A percentile compares a stretch with the other conserved stretches of the same genome.
Conservation (phyloP, 768 basidiomycete genomes). For the Leucocoprinus birnbaumii region DNA sequence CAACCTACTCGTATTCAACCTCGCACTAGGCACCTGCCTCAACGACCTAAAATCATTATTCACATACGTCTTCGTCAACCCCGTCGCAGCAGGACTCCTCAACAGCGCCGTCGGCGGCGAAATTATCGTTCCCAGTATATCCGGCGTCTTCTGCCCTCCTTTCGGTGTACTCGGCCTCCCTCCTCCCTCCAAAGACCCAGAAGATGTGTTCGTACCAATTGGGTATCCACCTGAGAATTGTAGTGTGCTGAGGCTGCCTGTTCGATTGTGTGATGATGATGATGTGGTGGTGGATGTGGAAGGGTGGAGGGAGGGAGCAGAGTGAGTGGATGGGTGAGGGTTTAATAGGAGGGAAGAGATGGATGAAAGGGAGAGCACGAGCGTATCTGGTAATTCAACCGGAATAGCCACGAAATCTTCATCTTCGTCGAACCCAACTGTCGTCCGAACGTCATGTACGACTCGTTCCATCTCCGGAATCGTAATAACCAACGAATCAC, state of each 20-base stretch:
- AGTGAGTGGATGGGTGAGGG: neutral
- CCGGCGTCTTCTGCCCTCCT: slow-evolving; percentile 43
- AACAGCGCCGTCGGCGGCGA: slow-evolving; percentile 71
- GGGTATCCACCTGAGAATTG: neutral
- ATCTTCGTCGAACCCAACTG: slow-evolving; percentile 39
- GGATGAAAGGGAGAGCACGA: slow-evolving; percentile 33
- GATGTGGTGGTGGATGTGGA: too few relatives aligned
- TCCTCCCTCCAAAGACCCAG: too few relatives aligned
- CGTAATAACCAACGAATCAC: slow-evolving; percentile 28
- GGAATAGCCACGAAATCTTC: slow-evolving; percentile 26
- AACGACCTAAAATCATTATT: slow-evolving; percentile 83
- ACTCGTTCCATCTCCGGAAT: slow-evolving; percentile 20
- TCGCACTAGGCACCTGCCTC: slow-evolving; percentile 61
- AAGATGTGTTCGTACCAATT: too few relatives aligned
- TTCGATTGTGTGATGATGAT: neutral
- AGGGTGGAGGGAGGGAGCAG: neutral
- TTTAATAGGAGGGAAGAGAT: neutral
- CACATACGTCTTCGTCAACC: slow-evolving; percentile 77
- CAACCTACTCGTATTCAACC: slow-evolving; percentile 82
- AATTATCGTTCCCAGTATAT: slow-evolving; percentile 61
- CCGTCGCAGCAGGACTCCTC: slow-evolving; percentile 69
- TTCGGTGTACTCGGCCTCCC: slow-evolving; percentile 52
- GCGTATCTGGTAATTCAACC: slow-evolving; percentile 31
- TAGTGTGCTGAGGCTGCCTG: neutral
- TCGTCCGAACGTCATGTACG: slow-evolving; percentile 22